phyloP scores from a whole-genome alignment of 148 eudicot species.

The Rhododendron mucronatum region DNA sequence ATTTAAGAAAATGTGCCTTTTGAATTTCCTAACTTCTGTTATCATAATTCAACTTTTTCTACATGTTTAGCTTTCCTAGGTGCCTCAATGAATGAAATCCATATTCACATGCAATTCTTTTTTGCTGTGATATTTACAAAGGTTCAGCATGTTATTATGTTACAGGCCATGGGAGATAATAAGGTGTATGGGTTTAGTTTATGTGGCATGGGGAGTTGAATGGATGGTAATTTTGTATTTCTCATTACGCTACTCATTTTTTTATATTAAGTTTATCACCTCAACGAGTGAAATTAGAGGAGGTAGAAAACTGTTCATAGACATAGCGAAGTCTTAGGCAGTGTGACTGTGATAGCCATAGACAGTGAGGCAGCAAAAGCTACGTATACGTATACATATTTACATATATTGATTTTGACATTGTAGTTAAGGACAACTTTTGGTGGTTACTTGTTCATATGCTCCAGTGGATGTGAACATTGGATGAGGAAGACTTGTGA shows the following conservation, averaged over 20 bases:
- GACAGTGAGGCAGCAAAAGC: background rate
- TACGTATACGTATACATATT: background rate
- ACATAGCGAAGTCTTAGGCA: background rate
- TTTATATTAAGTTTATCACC: background rate
- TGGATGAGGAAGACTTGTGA: background rate
- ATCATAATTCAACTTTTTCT: background rate
- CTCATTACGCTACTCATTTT: background rate
- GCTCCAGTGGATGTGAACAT: background rate
- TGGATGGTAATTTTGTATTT: background rate
- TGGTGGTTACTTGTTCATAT: background rate
- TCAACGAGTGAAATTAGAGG: background rate
- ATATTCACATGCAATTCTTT: background rate
- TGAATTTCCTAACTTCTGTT: background rate
- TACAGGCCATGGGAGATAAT: background rate
- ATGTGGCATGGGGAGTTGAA: background rate
- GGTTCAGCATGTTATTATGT: background rate
- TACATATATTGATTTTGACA: background rate
- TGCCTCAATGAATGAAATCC: background rate
- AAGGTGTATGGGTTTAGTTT: background rate
- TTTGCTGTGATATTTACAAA: background rate
- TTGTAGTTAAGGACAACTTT: background rate
- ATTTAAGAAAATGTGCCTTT: background rate
- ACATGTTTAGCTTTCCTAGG: background rate
- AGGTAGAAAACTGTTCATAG: background rate
- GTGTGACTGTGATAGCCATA: background rate